Evolutionary conservation across 345 rosid genomes (phyloP).

Genomic region (Linum trigynum): DNA sequence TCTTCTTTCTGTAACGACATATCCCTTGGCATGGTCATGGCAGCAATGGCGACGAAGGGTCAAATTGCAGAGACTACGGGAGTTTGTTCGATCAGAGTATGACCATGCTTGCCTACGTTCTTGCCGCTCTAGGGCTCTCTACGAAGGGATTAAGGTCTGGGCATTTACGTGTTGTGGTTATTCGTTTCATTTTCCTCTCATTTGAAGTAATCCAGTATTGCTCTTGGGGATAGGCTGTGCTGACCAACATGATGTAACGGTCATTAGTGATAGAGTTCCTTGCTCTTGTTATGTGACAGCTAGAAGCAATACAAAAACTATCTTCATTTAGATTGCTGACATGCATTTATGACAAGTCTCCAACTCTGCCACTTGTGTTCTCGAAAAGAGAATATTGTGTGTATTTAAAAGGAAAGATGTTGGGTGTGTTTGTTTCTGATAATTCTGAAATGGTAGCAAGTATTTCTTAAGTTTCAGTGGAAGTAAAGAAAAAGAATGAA

Average conservation of each 20-base stretch:
- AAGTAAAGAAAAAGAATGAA: too few relatives aligned
- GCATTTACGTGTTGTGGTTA: slow-evolving; percentile 1
- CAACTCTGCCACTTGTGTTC: too few relatives aligned
- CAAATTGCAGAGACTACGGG: slow-evolving; percentile 80
- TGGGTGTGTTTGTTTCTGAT: too few relatives aligned
- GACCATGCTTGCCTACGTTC: slow-evolving; percentile 97
- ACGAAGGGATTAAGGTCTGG: slow-evolving; percentile 95
- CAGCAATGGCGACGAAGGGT: slow-evolving; percentile 88
- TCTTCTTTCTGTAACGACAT: slow-evolving; percentile 68
- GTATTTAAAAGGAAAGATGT: too few relatives aligned
- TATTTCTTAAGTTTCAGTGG: too few relatives aligned
- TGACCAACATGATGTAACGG: neutral
- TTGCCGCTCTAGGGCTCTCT: slow-evolving; percentile 96
- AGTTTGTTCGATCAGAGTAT: slow-evolving; percentile 96
- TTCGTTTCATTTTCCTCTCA: neutral
- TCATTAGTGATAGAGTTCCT: neutral
- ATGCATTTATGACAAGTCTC: neutral
- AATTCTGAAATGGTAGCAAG: too few relatives aligned
- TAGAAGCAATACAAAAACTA: neutral
- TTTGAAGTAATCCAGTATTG: neutral
- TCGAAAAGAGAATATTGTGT: too few relatives aligned
- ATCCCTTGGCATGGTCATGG: slow-evolving; percentile 99
- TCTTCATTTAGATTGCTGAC: neutral
- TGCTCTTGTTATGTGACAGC: neutral
- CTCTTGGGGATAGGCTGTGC: neutral